Evolutionary conservation across 2,329 filamentous ascomycete genomes (phyloP).

Genomic region (Esteya vermicola): DNA sequence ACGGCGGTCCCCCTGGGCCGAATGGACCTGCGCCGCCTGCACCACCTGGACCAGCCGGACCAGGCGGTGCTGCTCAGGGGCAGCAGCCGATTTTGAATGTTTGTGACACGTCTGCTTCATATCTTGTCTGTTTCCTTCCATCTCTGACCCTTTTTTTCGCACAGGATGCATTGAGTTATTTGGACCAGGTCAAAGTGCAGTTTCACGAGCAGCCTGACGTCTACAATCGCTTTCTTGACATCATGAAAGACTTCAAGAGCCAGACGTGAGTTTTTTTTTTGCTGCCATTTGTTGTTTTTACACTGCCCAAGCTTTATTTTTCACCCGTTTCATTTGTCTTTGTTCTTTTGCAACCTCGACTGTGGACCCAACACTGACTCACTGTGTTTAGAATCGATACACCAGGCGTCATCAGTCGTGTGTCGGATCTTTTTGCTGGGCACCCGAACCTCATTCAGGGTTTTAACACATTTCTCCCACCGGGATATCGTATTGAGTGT

Average conservation of each 20-base stretch:
- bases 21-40: constrained; percentile 1
- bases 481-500: constrained; percentile 92
- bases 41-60: constrained; percentile 19
- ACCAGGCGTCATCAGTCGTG: constrained; percentile 89
- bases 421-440: constrained; percentile 88
- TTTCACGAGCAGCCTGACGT: constrained; percentile 96
- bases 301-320: too few species aligned
- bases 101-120: constrained; percentile 17
- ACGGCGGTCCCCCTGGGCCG: constrained; percentile 19
- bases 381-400: constrained; percentile 61
- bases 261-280: constrained; percentile 55
- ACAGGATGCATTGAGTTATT: constrained; percentile 71
- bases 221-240: constrained; percentile 92
- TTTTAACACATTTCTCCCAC: constrained; percentile 94
- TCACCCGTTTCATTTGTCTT: too few species aligned
- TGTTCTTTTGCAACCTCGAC: background rate
- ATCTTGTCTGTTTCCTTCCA: background rate
- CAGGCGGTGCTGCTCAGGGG: constrained; percentile 53
- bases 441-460: constrained; percentile 93
- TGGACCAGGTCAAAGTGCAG: constrained; percentile 96
- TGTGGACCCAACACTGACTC: constrained; percentile 3
- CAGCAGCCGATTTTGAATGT: constrained; percentile 75
- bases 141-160: background rate
- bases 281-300: too few species aligned
- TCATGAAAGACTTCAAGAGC: constrained; percentile 99